Conservation (phyloP, 331 rosid genomes). For the Saraca asoca region DNA sequence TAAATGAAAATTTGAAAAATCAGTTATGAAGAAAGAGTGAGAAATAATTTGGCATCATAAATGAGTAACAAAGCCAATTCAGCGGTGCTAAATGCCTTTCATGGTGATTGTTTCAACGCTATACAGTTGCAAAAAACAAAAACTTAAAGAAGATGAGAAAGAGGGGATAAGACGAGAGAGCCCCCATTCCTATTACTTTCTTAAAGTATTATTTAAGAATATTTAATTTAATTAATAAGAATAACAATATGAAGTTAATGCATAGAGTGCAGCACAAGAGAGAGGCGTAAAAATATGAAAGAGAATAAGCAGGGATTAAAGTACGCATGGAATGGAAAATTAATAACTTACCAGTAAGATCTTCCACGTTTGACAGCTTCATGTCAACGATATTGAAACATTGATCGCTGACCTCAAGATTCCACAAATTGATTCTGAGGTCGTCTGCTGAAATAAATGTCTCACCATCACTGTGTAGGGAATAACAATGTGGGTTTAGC, state of each 20-base stretch:
- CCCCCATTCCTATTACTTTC: background rate
- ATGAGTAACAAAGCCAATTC: background rate
- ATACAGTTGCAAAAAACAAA: no score
- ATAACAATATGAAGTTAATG: background rate
- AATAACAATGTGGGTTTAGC: constrained; percentile 32
- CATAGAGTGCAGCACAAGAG: background rate
- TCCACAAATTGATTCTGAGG: constrained; percentile 80
- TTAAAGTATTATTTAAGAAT: background rate
- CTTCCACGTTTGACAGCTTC: constrained; percentile 72
- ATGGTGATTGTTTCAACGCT: no score
- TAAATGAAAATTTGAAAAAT: constrained; percentile 33
- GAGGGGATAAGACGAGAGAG: background rate
- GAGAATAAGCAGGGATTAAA: constrained; percentile 13
- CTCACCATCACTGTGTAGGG: constrained; percentile 64
- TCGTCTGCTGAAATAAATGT: constrained; percentile 77
- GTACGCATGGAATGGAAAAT: constrained; percentile 5
- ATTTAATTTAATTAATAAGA: background rate
- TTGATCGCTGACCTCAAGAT: constrained; percentile 62
- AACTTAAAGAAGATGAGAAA: no score
- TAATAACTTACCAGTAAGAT: constrained; percentile 57
- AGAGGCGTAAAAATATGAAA: background rate
- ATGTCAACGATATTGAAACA: constrained; percentile 71
- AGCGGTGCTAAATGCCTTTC: no score
- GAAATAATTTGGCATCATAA: background rate
- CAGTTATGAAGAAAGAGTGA: background rate